A percentile compares a stretch with the other conserved stretches of the same genome.
Evolutionary conservation across 2,329 filamentous ascomycete species (phyloP).

Genomic region (Penicillium sp.): DNA sequence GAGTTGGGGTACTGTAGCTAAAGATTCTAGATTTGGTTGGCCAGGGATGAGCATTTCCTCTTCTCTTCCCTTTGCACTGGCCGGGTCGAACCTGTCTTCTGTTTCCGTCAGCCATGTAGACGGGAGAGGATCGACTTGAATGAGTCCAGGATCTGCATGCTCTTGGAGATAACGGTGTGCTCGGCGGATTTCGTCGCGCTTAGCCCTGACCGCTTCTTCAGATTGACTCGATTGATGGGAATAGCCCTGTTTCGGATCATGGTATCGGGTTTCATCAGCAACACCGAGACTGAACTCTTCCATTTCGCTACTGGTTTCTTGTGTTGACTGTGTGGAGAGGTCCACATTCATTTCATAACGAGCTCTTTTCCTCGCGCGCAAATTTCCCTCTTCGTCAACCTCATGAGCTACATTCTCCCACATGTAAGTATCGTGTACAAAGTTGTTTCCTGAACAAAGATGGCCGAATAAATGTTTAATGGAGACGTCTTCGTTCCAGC

Average conservation of each 20-base stretch:
- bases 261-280: neutral
- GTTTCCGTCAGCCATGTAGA: conserved; percentile 26
- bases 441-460: conserved; percentile 60
- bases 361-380: conserved; percentile 19
- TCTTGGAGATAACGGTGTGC: conserved; percentile 28
- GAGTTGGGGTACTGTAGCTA: neutral
- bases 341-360: conserved; percentile 17
- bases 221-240: neutral
- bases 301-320: conserved; percentile 14
- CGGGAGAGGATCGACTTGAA: conserved; percentile 31
- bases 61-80: neutral
- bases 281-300: conserved; percentile 6
- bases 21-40: neutral
- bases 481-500: conserved; percentile 64
- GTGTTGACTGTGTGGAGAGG: conserved; percentile 21
- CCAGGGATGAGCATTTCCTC: neutral
- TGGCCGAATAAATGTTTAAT: conserved; percentile 71
- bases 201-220: conserved; percentile 14
- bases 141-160: conserved; percentile 15
- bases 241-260: neutral
- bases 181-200: conserved; percentile 25
- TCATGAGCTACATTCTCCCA: conserved; percentile 33
- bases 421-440: conserved; percentile 67
- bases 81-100: conserved; percentile 2
- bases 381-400: conserved; percentile 17